Evolutionary conservation across 2,329 filamentous ascomycete species (phyloP), one percentile per base, ranked within the genome.

Genomic region (Exophiala bonariae): DNA sequence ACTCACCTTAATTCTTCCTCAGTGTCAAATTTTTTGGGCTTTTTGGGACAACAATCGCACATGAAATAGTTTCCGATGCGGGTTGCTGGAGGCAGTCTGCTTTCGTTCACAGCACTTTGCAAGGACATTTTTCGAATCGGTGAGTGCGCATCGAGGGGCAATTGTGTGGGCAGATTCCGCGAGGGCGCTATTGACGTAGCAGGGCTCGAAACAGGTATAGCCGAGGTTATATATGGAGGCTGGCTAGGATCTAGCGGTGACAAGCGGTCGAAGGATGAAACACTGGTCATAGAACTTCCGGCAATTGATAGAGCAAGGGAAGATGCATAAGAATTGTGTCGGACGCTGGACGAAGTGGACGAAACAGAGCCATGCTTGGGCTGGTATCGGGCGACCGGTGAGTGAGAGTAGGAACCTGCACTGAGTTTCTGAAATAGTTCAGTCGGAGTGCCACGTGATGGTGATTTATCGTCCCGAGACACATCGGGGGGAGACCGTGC

Each of bases 1-100:
- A 73, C 83, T 71, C 81, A 96, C 91, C 83, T 83, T 46, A 97
- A 74, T 57, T 96, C 89, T 55, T 92, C 86, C 53, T 82, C 77
- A 3, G 82, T 88, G 58, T 95, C 89, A 61, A 96, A 96, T 63
- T 95, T 95, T 69, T 95, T 96, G 1, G 91, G 91, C 70, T 96
- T 96, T 70, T 96, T 96, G 0, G 90, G 91, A 69, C 91, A 97
- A 67, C 92, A 97, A 62, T 96, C 89, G 70, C 91, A 97, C 70
- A 96, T 83, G 60, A 77, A 84, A 23, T 80, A 65, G 16, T 80
- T 80, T 39, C 78, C 74, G 36, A 82, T 68, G 46, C 81, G 79
- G 7, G 66, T 59, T 14, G 62, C 61, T 19, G 52, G 48, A 7
- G 63, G 52, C 5, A 63, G 54, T 49, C 69, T 68, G 11, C 64